Evolutionary conservation across 2,329 filamentous ascomycete genomes (phyloP).

Genomic region (Pseudocercospora macadamiae): DNA sequence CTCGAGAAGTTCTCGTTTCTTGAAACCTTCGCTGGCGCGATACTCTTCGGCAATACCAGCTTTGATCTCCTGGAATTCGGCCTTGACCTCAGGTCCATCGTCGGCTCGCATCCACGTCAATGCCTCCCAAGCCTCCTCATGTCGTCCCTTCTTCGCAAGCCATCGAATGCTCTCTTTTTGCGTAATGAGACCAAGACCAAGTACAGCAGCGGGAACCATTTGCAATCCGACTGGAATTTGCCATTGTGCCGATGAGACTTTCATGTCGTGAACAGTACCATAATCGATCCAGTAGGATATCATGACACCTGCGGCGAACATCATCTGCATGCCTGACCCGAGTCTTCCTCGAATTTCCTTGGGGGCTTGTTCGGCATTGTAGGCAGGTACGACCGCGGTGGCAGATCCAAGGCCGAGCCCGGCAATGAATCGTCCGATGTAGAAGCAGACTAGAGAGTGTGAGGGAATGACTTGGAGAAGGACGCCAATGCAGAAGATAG

Average conservation of each 20-base stretch:
- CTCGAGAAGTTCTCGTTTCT: conserved; percentile 48
- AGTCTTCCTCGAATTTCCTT: conserved; percentile 53
- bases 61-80: conserved; percentile 57
- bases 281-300: conserved; percentile 60
- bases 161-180: conserved; percentile 56
- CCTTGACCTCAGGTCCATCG: conserved; percentile 35
- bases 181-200: conserved; percentile 54
- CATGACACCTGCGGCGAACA: conserved; percentile 55
- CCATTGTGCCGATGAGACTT: conserved; percentile 52
- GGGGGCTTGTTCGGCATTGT: conserved; percentile 47
- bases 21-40: conserved; percentile 42
- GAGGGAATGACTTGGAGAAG: conserved; percentile 54
- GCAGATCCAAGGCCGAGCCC: conserved; percentile 55
- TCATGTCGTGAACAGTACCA: conserved; percentile 43
- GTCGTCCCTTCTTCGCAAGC: conserved; percentile 51
- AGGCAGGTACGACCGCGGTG: conserved; percentile 47
- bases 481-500: conserved; percentile 45
- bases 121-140: conserved; percentile 52
- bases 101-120: conserved; percentile 58
- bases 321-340: conserved; percentile 56
- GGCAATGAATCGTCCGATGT: conserved; percentile 52
- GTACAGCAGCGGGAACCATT: conserved; percentile 52
- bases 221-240: conserved; percentile 60
- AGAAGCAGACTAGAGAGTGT: conserved; percentile 49
- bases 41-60: conserved; percentile 51